phyloP scores from a whole-genome alignment of 768 basidiomycete species.

The Hypholoma fasciculare region DNA sequence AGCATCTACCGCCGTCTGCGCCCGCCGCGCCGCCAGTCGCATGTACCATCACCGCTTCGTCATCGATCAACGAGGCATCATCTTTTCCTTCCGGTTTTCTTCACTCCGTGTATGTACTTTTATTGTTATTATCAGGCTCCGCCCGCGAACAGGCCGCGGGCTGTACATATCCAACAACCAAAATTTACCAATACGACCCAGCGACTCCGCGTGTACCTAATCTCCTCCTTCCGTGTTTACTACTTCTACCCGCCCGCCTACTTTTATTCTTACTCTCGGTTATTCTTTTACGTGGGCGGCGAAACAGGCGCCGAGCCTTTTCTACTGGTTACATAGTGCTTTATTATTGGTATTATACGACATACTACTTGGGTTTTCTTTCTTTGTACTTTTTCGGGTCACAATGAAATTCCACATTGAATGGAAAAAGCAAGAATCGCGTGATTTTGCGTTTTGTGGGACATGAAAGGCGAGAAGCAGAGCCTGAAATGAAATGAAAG shows the following conservation, averaged over 20 bases:
- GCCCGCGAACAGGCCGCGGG: background rate
- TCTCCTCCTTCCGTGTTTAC: background rate
- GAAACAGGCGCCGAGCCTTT: background rate
- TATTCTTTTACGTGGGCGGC: background rate
- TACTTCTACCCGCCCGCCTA: background rate
- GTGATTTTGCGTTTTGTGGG: background rate
- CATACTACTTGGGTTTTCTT: background rate
- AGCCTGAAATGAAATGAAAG: background rate
- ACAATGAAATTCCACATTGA: background rate
- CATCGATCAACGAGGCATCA: background rate
- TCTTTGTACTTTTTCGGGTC: background rate
- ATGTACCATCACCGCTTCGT: background rate
- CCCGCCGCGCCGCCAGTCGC: background rate
- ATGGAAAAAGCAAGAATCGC: background rate
- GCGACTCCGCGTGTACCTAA: background rate
- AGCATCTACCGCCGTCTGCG: background rate
- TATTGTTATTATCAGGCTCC: background rate
- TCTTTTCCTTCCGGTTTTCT: background rate
- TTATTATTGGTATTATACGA: constrained; percentile 5
- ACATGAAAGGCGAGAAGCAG: no score
- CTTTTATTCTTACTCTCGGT: constrained; percentile 1
- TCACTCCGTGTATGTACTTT: background rate
- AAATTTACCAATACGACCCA: constrained; percentile 3
- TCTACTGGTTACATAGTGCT: background rate
- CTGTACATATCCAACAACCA: constrained; percentile 2